Percentiles rank a stretch among this genome's conserved stretches.
phyloP scores from a whole-genome alignment of 2,329 filamentous ascomycete species.

The Didymella lethalis region DNA sequence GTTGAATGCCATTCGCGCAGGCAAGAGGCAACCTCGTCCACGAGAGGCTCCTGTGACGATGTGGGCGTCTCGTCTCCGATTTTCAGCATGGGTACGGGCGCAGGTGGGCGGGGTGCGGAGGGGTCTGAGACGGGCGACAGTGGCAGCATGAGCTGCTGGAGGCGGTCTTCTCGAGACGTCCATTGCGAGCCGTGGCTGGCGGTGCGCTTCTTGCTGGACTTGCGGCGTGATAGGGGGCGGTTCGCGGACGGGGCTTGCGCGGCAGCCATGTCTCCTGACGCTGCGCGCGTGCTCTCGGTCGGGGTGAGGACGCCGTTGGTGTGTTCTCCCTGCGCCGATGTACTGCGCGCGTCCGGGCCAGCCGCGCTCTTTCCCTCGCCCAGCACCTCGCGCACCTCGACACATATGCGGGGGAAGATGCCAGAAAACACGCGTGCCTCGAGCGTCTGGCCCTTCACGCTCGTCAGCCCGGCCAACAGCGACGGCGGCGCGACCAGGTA shows the following conservation, averaged over 20 bases:
- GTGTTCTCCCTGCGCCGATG: slow-evolving; percentile 26
- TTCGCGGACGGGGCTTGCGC: slow-evolving; percentile 34
- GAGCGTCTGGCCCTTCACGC: slow-evolving; percentile 87
- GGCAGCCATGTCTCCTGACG: slow-evolving; percentile 39
- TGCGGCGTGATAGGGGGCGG: slow-evolving; percentile 40
- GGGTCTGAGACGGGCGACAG: slow-evolving; percentile 62
- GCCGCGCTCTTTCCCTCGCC: slow-evolving; percentile 60
- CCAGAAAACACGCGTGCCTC: slow-evolving; percentile 98
- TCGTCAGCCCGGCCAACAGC: slow-evolving; percentile 88
- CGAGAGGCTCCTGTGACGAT: slow-evolving; percentile 84
- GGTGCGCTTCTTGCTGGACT: slow-evolving; percentile 44
- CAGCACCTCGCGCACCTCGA: slow-evolving; percentile 91
- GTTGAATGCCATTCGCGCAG: slow-evolving; percentile 98
- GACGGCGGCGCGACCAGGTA: slow-evolving; percentile 96
- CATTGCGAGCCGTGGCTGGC: slow-evolving; percentile 49
- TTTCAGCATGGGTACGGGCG: slow-evolving; percentile 95
- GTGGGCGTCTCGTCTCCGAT: slow-evolving; percentile 97
- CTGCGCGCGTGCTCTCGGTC: slow-evolving; percentile 48
- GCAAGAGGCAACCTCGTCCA: slow-evolving; percentile 97
- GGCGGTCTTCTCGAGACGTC: slow-evolving; percentile 51
- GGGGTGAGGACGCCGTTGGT: slow-evolving; percentile 51
- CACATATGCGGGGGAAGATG: slow-evolving; percentile 93
- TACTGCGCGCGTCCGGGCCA: slow-evolving; percentile 24
- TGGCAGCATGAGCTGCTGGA: slow-evolving; percentile 50
- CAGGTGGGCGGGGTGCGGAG: slow-evolving; percentile 77